phyloP scores from a whole-genome alignment of 805 yeast genomes.

The Wickerhamia fluorescens region DNA sequence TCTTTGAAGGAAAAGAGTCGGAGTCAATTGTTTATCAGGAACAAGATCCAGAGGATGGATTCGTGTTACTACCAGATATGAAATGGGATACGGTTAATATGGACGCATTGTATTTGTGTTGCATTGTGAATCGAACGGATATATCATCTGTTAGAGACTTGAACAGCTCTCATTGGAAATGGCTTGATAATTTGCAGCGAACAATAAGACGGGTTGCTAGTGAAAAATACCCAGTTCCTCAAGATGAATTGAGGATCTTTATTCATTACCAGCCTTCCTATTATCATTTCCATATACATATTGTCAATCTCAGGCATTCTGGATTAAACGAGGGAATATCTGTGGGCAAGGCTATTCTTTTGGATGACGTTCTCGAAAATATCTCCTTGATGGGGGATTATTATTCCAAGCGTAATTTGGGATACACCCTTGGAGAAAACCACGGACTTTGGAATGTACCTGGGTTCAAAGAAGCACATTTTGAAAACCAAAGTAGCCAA shows the following conservation, averaged over 20 bases:
- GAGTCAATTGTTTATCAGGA: slow-evolving; percentile 73
- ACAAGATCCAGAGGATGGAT: slow-evolving; percentile 47
- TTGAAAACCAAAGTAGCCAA: neutral
- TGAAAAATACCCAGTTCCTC: slow-evolving; percentile 31
- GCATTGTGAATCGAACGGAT: slow-evolving; percentile 64
- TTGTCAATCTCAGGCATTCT: slow-evolving; percentile 64
- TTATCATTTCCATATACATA: slow-evolving; percentile 91
- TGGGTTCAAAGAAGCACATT: slow-evolving; percentile 13
- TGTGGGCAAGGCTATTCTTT: slow-evolving; percentile 72
- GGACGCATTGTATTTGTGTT: slow-evolving; percentile 69
- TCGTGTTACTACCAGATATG: slow-evolving; percentile 86
- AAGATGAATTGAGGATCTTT: slow-evolving; percentile 64
- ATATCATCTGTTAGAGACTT: slow-evolving; percentile 74
- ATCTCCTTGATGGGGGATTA: slow-evolving; percentile 53
- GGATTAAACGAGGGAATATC: slow-evolving; percentile 63
- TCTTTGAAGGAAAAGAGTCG: slow-evolving; percentile 75
- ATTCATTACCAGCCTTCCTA: slow-evolving; percentile 95
- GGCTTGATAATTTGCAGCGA: slow-evolving; percentile 42
- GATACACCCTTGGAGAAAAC: slow-evolving; percentile 66
- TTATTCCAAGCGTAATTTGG: slow-evolving; percentile 48
- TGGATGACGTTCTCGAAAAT: slow-evolving; percentile 78
- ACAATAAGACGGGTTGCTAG: slow-evolving; percentile 42
- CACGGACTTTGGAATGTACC: slow-evolving; percentile 61
- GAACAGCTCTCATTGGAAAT: slow-evolving; percentile 47
- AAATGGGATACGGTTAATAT: slow-evolving; percentile 82